phyloP scores from a whole-genome alignment of 2,329 filamentous ascomycete species.

The Leptographium lundbergii region DNA sequence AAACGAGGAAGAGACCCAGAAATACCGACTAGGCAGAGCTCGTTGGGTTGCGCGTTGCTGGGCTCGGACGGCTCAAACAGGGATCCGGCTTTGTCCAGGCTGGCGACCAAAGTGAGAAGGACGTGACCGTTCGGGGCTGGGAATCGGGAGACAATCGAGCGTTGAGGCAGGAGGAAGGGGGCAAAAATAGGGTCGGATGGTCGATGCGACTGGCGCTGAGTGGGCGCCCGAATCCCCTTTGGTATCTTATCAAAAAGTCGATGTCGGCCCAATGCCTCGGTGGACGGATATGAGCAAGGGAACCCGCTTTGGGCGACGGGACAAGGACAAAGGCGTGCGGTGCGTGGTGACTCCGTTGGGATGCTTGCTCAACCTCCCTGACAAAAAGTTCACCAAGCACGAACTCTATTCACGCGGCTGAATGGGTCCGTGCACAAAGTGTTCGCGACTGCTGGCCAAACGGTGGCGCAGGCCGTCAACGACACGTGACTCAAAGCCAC shows the following conservation, averaged over 20 bases:
- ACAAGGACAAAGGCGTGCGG: neutral
- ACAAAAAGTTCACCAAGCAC: neutral
- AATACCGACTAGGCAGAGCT: neutral
- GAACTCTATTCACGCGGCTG: neutral
- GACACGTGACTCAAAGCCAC: neutral
- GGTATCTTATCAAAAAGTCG: neutral
- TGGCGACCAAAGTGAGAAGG: neutral
- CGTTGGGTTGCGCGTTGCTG: neutral
- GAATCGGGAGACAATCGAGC: neutral
- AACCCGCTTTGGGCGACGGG: neutral
- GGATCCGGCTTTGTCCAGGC: neutral
- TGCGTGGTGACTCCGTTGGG: neutral
- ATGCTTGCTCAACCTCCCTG: neutral
- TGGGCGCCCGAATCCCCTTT: too few relatives aligned
- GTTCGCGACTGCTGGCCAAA: neutral
- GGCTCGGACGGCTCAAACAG: neutral
- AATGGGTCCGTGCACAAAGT: constrained; percentile 1
- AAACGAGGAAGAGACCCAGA: too few relatives aligned
- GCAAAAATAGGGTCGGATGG: too few relatives aligned
- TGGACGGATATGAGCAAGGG: neutral
- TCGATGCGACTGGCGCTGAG: neutral
- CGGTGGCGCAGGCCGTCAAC: neutral
- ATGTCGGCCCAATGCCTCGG: neutral
- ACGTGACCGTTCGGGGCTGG: neutral
- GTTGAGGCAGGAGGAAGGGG: neutral